Conservation (phyloP, 345 rosid species). For the Salix udensis region DNA sequence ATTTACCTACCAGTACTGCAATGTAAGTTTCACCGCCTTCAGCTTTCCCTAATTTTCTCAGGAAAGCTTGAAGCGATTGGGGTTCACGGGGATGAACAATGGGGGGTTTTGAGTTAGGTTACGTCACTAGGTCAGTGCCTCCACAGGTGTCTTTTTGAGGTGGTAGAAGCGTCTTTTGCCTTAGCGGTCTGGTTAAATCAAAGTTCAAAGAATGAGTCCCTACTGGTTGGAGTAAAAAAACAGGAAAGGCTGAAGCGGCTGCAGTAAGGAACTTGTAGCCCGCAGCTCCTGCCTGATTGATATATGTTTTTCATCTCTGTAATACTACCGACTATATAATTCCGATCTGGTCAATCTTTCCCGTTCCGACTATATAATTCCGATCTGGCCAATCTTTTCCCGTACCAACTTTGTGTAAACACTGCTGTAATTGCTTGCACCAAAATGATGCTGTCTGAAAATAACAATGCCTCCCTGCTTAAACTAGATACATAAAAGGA, state of each 20-base stretch:
- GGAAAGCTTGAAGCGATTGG: slow-evolving; percentile 10
- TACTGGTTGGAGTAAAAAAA: not conserved
- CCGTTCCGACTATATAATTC: not conserved
- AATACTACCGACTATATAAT: not conserved
- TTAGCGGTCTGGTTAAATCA: not conserved
- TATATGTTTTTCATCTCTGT: not conserved
- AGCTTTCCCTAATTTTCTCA: slow-evolving; percentile 17
- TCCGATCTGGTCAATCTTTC: too few relatives aligned
- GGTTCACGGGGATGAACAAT: not conserved
- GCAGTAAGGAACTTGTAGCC: slow-evolving; percentile 52
- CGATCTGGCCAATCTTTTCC: too few relatives aligned
- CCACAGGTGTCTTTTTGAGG: not conserved
- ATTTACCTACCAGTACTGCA: too few relatives aligned
- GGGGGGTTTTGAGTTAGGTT: not conserved
- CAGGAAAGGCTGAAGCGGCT: slow-evolving; percentile 58
- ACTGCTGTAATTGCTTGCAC: too few relatives aligned
- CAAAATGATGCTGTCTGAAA: too few relatives aligned
- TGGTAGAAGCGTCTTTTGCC: not conserved
- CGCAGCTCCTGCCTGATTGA: slow-evolving; percentile 50
- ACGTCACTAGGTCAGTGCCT: too few relatives aligned
- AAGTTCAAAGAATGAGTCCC: not conserved
- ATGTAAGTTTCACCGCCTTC: not conserved
- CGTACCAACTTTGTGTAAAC: too few relatives aligned
- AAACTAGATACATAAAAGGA: too few relatives aligned
- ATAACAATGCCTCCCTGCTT: too few relatives aligned